Evolutionary conservation across 108 stramenopile species (phyloP), one percentile per base, ranked within the genome.

Genomic region (Poteriospumella lacustris): DNA sequence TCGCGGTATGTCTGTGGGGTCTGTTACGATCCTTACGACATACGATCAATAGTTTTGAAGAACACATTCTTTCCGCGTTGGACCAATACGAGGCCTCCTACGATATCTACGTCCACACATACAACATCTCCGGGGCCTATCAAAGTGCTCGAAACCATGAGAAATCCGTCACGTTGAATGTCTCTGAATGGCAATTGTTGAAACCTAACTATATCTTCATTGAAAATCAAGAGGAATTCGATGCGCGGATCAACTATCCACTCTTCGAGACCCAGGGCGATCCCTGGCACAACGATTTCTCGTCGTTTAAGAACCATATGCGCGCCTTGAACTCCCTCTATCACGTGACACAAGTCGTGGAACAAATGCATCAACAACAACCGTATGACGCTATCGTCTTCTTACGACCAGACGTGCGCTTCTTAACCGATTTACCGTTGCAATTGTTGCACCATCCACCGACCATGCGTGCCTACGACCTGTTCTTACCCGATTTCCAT

Each of bases 401-500:
- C 31, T 34, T 64, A 34, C 15, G 60, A 64, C 60, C 60, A 34
- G 60, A 64, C 36, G 60, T 64, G 15, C 15, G 29, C 3, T 64
- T 31, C 31, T 5, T 64, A 3, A 3, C 28, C 24, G 5, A 26
- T 5, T 64, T 64, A 33, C 60, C 60, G 5, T 9, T 64, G 3
- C 36, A 34, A 5, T 24, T 64, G 3, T 33, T 64, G 5, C 47
- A 52, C 19, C n/a, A n/a, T n/a, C n/a, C n/a, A n/a, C n/a, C n/a
- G n/a, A n/a, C n/a, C n/a, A n/a, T n/a, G n/a, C n/a, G n/a, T n/a
- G n/a, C n/a, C n/a, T 19, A 52, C 19, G 19, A 15, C 47, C 31
- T 64, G 3, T 64, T 64, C 31, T 24, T 64, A 64, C 60, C 60
- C 28, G 31, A 64, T 64, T 64, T 64, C 60, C 60, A 64, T 64